Conservation (phyloP, 345 rosid genomes). For the Bruguiera gymnorhiza region DNA sequence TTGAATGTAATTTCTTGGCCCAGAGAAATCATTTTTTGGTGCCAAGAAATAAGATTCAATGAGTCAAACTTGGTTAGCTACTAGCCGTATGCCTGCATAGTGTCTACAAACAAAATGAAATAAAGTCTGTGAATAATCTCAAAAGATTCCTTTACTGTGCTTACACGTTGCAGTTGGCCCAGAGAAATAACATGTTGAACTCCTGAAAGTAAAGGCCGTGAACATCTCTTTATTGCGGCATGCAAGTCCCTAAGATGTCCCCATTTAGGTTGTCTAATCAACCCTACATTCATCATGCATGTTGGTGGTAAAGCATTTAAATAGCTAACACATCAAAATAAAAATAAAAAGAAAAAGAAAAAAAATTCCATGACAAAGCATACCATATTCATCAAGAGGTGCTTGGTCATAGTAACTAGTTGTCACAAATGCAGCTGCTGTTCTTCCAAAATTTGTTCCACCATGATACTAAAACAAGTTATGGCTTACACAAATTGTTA, state of each 20-base stretch:
- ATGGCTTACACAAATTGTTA: background rate
- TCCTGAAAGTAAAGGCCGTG: conserved; percentile 53
- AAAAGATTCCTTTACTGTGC: conserved; percentile 2
- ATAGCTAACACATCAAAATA: background rate
- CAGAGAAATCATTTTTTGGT: too few species aligned
- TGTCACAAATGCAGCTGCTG: conserved; percentile 48
- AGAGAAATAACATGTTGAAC: conserved; percentile 24
- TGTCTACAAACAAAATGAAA: too few species aligned
- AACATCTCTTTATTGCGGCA: conserved; percentile 56
- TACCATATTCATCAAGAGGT: conserved; percentile 87
- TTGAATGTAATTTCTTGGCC: too few species aligned
- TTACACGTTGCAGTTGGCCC: conserved; percentile 59
- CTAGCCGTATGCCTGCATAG: too few species aligned
- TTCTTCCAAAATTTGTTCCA: conserved; percentile 82
- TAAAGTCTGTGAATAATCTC: too few species aligned
- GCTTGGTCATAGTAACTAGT: conserved; percentile 76
- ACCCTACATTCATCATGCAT: conserved; percentile 32
- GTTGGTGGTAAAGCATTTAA: background rate
- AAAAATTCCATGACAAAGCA: background rate
- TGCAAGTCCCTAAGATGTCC: conserved; percentile 79
- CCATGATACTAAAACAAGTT: conserved; percentile 63
- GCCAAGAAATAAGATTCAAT: too few species aligned
- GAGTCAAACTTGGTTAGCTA: too few species aligned
- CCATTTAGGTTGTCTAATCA: conserved; percentile 71
- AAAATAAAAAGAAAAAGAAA: too few species aligned